Evolutionary conservation across 2,329 filamentous ascomycete species (phyloP), one percentile per base, ranked within the genome.

Genomic region (Delphinella strobiligena): DNA sequence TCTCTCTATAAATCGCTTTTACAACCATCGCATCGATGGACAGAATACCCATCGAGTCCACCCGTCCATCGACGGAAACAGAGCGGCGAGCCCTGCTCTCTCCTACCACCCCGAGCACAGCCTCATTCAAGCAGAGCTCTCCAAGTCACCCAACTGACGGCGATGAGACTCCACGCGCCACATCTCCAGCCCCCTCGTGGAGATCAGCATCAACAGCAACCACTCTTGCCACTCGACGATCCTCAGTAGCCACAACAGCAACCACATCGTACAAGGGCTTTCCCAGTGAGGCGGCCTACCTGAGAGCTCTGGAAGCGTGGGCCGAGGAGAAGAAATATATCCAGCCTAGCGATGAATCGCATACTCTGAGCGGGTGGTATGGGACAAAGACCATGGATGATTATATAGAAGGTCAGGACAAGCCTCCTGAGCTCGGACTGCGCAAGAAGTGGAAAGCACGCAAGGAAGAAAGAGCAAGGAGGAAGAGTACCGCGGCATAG

Each of bases 301-400:
- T 55, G 5, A 45, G 44, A 3, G 52, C 53, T 2, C 41, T 57
- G 14, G 41, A 48, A 7, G 50, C 48, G 17, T 57, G 53, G 51
- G 53, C 52, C 10, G 52, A 57, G 19, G 42, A 41, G 17, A 51
- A 56, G 42, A 48, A 48, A 36, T 57, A 51, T 34, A 34, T 52
- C 4, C 42, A 54, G 32, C 43, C 46, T 5, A 39, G 36, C 7
- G 46, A 48, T 8, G 50, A 43, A 8, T 34, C 22, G 15, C 34
- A 41, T 16, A 37, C 38, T 1, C 15, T 57, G 19, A 19, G 45
- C 5, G 54, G 54, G 0, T 57, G 50, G 41, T 57, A 54, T 33
- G 54, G 54, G 3, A 33, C 43, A 32, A 52, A 45, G 30, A 54
- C 51, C 8, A 44, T 53, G 46, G 47, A 53, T 19, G 44, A 55